These are phyloP conservation scores for Umbelopsis sp. DNA, from an alignment of 192 early-diverging fungal genomes.

Conservation along the genomic window DNA sequence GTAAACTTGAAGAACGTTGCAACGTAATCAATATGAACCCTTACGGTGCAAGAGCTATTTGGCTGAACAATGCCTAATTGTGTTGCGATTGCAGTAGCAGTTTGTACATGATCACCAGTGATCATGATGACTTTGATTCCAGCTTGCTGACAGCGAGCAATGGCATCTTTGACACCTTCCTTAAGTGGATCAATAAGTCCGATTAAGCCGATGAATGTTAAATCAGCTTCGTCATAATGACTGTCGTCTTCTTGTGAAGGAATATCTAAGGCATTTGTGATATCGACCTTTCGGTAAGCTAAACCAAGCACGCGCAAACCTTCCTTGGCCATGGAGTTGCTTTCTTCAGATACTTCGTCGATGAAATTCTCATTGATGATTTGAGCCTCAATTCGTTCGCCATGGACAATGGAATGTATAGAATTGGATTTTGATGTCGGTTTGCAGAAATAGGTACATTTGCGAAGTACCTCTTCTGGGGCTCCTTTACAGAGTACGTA, in stretches of 20 bases:
- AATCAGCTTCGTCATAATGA: slow-evolving; percentile 54
- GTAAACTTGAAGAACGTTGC: not conserved
- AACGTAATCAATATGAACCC: not conserved
- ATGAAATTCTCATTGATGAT: slow-evolving; percentile 63
- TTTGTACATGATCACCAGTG: slow-evolving; percentile 94
- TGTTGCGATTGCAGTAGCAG: slow-evolving; percentile 90
- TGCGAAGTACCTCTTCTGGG: slow-evolving; percentile 82
- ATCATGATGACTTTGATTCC: slow-evolving; percentile 98
- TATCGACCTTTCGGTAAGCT: slow-evolving; percentile 65
- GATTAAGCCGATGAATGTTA: slow-evolving; percentile 88
- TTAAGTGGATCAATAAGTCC: slow-evolving; percentile 94
- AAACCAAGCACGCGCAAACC: slow-evolving; percentile 91
- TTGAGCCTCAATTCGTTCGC: slow-evolving; percentile 29
- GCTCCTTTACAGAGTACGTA: slow-evolving; percentile 89
- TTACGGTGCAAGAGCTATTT: slow-evolving; percentile 45
- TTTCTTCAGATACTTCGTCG: slow-evolving; percentile 61
- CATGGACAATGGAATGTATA: not conserved
- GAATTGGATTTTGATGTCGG: not conserved
- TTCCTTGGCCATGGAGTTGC: slow-evolving; percentile 73
- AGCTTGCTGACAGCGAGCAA: slow-evolving; percentile 83
- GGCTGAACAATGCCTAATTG: slow-evolving; percentile 85
- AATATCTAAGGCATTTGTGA: slow-evolving; percentile 31
- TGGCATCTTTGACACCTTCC: slow-evolving; percentile 77
- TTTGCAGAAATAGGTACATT: slow-evolving; percentile 43
- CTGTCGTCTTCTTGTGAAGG: slow-evolving; percentile 27